phyloP scores from a whole-genome alignment of 2,329 filamentous ascomycete genomes.

The Alternaria gansuensis region DNA sequence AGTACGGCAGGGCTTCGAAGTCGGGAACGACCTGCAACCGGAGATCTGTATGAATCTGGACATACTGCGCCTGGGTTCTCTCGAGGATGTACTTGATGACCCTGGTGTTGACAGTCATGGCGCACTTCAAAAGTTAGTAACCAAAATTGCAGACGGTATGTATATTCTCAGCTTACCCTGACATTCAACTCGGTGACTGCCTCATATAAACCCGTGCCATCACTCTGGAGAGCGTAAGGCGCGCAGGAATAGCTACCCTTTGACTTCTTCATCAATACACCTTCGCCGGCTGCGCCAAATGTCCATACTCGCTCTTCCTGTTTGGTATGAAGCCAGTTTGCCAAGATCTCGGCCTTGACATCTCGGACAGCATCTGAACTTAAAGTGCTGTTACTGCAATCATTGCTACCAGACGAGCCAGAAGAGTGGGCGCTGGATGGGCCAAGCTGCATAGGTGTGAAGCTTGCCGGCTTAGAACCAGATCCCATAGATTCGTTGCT shows the following conservation, averaged over 20 bases:
- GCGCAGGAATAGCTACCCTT: conserved; percentile 63
- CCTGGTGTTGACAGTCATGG: conserved; percentile 73
- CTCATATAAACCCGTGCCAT: conserved; percentile 61
- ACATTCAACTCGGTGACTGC: conserved; percentile 63
- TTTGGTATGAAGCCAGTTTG: conserved; percentile 69
- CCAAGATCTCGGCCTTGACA: conserved; percentile 69
- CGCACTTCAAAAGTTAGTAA: conserved; percentile 58
- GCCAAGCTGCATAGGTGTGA: conserved; percentile 16
- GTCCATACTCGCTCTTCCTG: conserved; percentile 66
- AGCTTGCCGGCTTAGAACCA: conserved; percentile 10
- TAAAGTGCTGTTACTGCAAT: conserved; percentile 5
- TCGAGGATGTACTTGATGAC: conserved; percentile 68
- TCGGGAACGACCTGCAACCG: conserved; percentile 69
- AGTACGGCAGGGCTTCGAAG: conserved; percentile 65
- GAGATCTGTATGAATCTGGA: conserved; percentile 67
- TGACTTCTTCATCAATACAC: conserved; percentile 64
- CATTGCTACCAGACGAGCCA: neutral
- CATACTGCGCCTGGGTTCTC: conserved; percentile 61
- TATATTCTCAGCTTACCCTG: conserved; percentile 54
- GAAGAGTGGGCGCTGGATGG: conserved; percentile 1
- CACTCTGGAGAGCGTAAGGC: conserved; percentile 58
- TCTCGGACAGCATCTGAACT: conserved; percentile 58
- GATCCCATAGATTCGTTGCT: conserved; percentile 1
- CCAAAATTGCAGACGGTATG: neutral
- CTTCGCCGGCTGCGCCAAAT: conserved; percentile 59